Evolutionary conservation across 768 basidiomycete genomes (phyloP), one percentile per base, ranked within the genome.

Genomic region (Amanita muscaria): DNA sequence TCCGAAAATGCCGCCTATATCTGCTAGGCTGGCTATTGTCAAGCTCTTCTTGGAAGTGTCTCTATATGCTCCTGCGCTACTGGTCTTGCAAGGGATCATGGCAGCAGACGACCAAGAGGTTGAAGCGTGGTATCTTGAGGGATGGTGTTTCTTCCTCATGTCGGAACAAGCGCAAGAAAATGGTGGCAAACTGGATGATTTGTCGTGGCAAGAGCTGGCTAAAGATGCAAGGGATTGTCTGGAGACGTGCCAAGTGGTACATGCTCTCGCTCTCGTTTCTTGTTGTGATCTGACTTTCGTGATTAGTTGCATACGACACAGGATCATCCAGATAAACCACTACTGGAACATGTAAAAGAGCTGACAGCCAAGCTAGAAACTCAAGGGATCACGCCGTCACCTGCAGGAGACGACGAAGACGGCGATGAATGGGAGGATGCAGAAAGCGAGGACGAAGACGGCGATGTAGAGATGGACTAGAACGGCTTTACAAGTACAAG

Each of bases 111-210:
- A 91, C 51, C 74, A 88, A 56, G 83, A 88, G 42, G 81, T 91
- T 10, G 90, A 93, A 53, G 91, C 83, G 1, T 93, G 91, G 82
- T 94, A 94, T 57, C 76, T 94, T 22, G 90, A 93, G 62, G 91
- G 90, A 42, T 96, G 90, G 90, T 84, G 86, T 51, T 90, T 88
- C 70, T 89, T 80, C 66, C 65, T 93, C 36, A 80, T 87, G 76
- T 75, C 79, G 0, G 83, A 86, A 59, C 75, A 82, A 48, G 77
- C 77, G 6, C 72, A 76, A 49, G 79, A 83, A 53, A 72, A 63
- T 10, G 70, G 68, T 21, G 73, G 69, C 15, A 72, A 61, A 29
- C 46, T 72, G 23, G 72, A 73, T 27, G 77, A 72, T 14, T 53
- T 83, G 50, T 74, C 74, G 3, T 86, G 83, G 77, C 72, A 84